Base-by-base conservation (phyloP, 2,329 filamentous ascomycete species). In the Helotiales sp. region DNA sequence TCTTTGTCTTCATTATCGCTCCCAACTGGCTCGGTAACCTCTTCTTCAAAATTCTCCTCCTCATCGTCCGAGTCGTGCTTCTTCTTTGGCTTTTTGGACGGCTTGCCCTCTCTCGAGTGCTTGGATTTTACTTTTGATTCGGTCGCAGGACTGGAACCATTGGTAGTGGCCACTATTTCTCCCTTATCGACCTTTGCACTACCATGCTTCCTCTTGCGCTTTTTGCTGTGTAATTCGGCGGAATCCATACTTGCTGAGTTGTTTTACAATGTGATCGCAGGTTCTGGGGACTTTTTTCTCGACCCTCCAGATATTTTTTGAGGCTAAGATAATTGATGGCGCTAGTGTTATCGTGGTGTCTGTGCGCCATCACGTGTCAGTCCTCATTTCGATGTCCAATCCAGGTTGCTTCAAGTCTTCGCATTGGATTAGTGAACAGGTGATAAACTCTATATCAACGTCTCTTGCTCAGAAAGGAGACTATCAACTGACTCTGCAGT, bases 81-180 rank as follows among this genome's bases (percentile, higher is more conserved):
- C 66, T 72, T 76, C 72, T 73, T 77, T 42, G 66, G 64, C 67
- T 74, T 78, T 69, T 70, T 68, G 27, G 49, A 38, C 15, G 52
- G 33, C 48, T 68, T 69, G 54, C 66, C 64, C 15, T 59, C 54
- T 30, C 67, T 67, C 12, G 59, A 60, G 27, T 54, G 52, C 51
- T 66, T 67, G 31, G 58, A 55, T 52, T 69, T 66, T 25, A 60
- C 44, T 24, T 42, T 30, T 9, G 38, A 22, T 27, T 47, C 54
- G 27, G 24, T 34, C n/a, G 48, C 49, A 47, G 40, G 38, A 36
- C 40, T 52, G 44, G 60, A 53, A 30, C 19, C 52, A 52, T 62
- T 60, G 25, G 33, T 56, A 12, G 52, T 55, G 57, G 47, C 36
- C 15, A 33, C 25, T 19, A 47, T 22, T 19, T 65, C 63, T n/a